Base-by-base conservation (phyloP, 2,329 filamentous ascomycete genomes). In the Fusarium illudens region DNA sequence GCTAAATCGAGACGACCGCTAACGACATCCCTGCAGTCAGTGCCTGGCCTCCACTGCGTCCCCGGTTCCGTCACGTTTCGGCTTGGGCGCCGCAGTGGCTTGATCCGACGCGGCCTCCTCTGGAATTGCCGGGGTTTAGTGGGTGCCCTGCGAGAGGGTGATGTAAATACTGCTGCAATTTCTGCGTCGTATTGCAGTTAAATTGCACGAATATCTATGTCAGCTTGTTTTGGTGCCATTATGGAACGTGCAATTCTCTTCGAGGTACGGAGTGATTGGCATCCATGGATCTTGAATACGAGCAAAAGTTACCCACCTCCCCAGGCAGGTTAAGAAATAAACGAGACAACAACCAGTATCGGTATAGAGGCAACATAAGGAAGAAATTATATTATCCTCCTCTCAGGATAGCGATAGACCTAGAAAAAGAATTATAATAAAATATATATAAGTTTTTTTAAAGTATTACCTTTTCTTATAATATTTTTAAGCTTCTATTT, bases 11-110 rank as follows among this genome's bases (percentile, higher is more conserved):
- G 25, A 34, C 36, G 53, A 48, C 34, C 37, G 29, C 25, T 56
- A 56, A 22, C 30, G 36, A 17, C 36, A 56, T 48, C 53, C 39
- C 39, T 44, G 39, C 39, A 44, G 39, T 11, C 15, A 10, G 39
- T 44, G 39, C 39, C 39, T 44, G 39, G 15, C 39, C 39, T 44
- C 20, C 39, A 20, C 37, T 48, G 52, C 22, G 19, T 27, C 48
- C 17, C 32, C 39, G 30, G 19, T 15, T 30, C 30, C 20, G 54
- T 57, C 54, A 39, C 50, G 51, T 39, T 52, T 32, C 49, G 30
- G 60, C 61, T 68, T 69, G 52, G 59, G 62, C 63, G 66, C 51
- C 66, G 59, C 58, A 69, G 62, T 68, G 66, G 66, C 66, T 68
- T 70, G 55, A 58, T 58, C 52, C 57, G 57, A 68, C 62, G 50